A percentile compares a stretch with the other conserved stretches of the same genome.
These are phyloP conservation scores for Tephrocybe sp. DNA, from an alignment of 768 basidiomycete species.

Conservation along the genomic window DNA sequence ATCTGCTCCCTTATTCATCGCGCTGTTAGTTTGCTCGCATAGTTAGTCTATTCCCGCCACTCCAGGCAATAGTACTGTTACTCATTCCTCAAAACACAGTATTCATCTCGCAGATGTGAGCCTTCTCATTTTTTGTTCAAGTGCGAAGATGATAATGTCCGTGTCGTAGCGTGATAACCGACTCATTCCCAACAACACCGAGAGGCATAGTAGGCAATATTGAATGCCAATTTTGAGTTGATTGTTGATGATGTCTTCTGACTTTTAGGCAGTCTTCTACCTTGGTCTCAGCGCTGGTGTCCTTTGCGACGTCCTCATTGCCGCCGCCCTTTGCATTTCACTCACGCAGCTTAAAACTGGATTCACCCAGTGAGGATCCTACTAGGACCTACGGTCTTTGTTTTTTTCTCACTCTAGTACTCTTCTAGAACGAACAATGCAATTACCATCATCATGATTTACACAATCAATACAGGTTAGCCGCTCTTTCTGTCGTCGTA, in stretches of 20 bases:
- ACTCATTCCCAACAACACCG: background rate
- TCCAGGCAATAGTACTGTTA: no score
- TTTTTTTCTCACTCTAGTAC: background rate
- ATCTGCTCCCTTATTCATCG: background rate
- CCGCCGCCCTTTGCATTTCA: background rate
- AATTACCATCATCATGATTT: background rate
- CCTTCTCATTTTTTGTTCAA: no score
- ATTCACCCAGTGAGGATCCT: background rate
- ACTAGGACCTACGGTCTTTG: background rate
- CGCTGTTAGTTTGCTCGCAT: background rate
- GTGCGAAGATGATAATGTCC: no score
- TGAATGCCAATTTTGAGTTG: background rate
- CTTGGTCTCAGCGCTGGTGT: background rate
- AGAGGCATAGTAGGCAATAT: background rate
- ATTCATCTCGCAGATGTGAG: no score
- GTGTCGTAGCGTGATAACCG: no score
- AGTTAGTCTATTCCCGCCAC: no score
- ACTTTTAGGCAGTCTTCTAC: background rate
- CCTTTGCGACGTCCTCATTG: background rate
- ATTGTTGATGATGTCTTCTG: background rate
- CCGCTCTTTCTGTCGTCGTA: background rate
- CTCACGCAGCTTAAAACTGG: background rate
- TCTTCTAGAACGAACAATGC: background rate
- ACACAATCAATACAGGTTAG: background rate
- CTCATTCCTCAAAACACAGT: background rate